These are phyloP conservation scores for Bjerkandera adusta DNA, from an alignment of 1,284 basidiomycete species.

Conservation along the genomic window DNA sequence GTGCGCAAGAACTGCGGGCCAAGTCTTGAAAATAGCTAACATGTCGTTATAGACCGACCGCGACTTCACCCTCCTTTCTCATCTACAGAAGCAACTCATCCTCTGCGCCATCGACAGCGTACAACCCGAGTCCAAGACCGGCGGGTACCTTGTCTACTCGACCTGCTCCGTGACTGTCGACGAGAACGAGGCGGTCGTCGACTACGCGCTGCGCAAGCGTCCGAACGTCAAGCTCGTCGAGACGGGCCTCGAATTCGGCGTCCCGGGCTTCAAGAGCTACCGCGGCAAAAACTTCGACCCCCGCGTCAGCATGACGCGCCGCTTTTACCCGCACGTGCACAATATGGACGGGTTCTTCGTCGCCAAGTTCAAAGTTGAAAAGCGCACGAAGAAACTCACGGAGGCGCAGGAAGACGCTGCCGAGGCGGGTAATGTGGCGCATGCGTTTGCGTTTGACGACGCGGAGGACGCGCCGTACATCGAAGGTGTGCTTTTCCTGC, in stretches of 20 bases:
- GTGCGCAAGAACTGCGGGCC: conserved; percentile 39
- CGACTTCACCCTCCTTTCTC: conserved; percentile 92
- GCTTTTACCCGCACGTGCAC: conserved; percentile 90
- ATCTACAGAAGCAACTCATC: conserved; percentile 98
- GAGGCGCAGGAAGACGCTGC: conserved; percentile 34
- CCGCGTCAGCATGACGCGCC: conserved; percentile 78
- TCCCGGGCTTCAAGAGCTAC: conserved; percentile 88
- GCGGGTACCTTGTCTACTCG: conserved; percentile 96
- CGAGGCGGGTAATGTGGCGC: conserved; percentile 28
- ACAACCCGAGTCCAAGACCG: conserved; percentile 84
- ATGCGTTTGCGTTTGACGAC: conserved; percentile 2
- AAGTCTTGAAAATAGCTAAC: not conserved
- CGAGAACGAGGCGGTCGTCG: conserved; percentile 97
- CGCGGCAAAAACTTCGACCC: conserved; percentile 88
- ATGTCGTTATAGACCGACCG: conserved; percentile 72
- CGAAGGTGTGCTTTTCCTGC: conserved; percentile 49
- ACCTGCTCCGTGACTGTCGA: conserved; percentile 98
- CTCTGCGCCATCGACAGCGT: conserved; percentile 98
- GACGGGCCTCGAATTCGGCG: conserved; percentile 91
- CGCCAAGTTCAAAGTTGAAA: conserved; percentile 95
- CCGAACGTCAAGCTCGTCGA: conserved; percentile 95
- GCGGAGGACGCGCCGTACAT: conserved; percentile 55
- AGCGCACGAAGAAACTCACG: conserved; percentile 54
- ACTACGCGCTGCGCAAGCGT: conserved; percentile 97
- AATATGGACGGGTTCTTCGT: conserved; percentile 99